These are phyloP conservation scores for Chamaecyparis obtusa DNA, from an alignment of 75 land plant species.

Conservation along the genomic window DNA sequence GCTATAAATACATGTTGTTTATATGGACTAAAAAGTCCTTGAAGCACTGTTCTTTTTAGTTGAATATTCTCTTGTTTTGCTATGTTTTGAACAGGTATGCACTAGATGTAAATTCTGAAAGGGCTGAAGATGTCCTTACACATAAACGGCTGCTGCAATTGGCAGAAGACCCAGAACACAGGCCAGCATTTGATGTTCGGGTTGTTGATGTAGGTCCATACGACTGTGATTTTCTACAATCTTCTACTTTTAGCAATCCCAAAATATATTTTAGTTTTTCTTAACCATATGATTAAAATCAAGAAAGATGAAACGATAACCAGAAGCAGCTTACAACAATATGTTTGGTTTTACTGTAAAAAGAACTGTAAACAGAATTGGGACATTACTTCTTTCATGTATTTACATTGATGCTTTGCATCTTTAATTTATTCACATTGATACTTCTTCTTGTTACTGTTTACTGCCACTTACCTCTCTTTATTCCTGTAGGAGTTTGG, in stretches of 20 bases:
- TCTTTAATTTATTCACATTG: no score
- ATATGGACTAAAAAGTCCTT: neutral
- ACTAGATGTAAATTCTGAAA: conserved; percentile 84
- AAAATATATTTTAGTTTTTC: neutral
- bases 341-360: neutral
- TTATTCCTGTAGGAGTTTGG: neutral
- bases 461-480: neutral
- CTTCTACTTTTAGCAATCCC: neutral
- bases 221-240: neutral
- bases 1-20: neutral
- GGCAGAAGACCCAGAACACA: conserved; percentile 66
- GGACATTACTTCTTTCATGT: neutral
- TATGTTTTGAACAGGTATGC: conserved; percentile 63
- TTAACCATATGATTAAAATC: conserved; percentile 4
- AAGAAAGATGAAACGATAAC: neutral
- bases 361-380: neutral
- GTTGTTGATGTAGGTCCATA: conserved; percentile 55
- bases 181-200: conserved; percentile 71
- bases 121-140: conserved; percentile 81
- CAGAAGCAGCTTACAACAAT: neutral
- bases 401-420: no score
- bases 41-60: neutral
- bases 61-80: neutral
- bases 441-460: neutral
- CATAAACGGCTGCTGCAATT: conserved; percentile 70